Percentiles rank a stretch among this genome's conserved stretches.
phyloP scores from a whole-genome alignment of 441 rosid species.

The Capsella rubella region DNA sequence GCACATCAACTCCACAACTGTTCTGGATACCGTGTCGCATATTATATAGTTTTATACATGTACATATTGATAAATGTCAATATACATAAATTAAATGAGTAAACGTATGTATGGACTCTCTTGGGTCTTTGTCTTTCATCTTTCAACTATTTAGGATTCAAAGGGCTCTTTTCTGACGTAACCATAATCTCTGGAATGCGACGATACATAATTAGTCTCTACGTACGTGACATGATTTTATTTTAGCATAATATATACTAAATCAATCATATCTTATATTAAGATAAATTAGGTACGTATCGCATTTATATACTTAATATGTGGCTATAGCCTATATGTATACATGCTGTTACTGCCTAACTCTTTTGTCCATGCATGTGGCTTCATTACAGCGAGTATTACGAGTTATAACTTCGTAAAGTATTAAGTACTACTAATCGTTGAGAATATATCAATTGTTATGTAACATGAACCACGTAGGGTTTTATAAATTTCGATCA shows the following conservation, averaged over 20 bases:
- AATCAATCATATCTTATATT: conserved; percentile 16
- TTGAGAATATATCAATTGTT: background rate
- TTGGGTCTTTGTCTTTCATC: conserved; percentile 15
- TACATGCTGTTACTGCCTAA: conserved; percentile 35
- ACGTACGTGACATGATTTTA: conserved; percentile 12
- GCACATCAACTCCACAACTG: conserved; percentile 39
- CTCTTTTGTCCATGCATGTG: conserved; percentile 37
- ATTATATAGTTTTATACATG: background rate
- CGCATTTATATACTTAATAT: background rate
- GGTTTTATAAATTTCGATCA: background rate
- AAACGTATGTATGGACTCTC: conserved; percentile 18
- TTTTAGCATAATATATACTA: conserved; percentile 8
- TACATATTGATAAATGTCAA: background rate
- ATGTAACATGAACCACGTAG: background rate
- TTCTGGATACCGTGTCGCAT: conserved; percentile 28
- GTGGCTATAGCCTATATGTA: conserved; percentile 33
- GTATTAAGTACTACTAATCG: background rate
- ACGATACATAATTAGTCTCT: conserved; percentile 5
- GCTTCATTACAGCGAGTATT: conserved; percentile 18
- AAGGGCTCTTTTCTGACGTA: conserved; percentile 40
- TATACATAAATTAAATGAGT: too few relatives aligned
- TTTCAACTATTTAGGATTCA: conserved; percentile 41
- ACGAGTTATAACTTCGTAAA: background rate
- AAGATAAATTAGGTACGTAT: conserved; percentile 11
- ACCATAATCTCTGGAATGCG: conserved; percentile 4